Evolutionary conservation across 1,284 basidiomycete species (phyloP).

Genomic region (Phellopilus nigrolimitatus): DNA sequence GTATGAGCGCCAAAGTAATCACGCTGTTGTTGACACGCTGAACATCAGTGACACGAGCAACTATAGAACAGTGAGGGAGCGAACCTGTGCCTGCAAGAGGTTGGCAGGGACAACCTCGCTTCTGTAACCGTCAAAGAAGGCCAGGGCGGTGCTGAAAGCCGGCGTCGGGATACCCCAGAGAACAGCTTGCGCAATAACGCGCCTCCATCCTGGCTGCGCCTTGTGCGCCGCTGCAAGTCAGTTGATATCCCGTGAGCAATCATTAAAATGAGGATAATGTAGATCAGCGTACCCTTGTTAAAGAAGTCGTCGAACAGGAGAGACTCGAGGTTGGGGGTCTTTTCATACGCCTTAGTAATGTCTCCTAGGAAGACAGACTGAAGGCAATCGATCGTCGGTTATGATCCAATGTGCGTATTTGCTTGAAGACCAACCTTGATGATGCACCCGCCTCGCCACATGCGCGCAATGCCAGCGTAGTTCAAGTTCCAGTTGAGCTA

Average conservation of each 20-base stretch:
- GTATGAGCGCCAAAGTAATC: constrained; percentile 95
- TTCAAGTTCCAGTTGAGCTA: constrained; percentile 80
- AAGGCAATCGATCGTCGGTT: background rate
- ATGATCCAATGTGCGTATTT: background rate
- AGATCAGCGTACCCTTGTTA: constrained; percentile 68
- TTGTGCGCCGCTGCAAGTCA: constrained; percentile 69
- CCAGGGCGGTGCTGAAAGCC: constrained; percentile 93
- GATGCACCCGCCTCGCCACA: constrained; percentile 99
- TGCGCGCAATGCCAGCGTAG: constrained; percentile 95
- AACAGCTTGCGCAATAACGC: constrained; percentile 92
- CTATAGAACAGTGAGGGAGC: constrained; percentile 17
- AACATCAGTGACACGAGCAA: constrained; percentile 28
- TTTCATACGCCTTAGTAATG: constrained; percentile 89
- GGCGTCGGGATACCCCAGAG: constrained; percentile 98
- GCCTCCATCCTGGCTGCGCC: constrained; percentile 98
- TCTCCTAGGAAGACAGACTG: constrained; percentile 91
- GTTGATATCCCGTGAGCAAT: constrained; percentile 13
- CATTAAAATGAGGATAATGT: background rate
- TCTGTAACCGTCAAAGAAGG: constrained; percentile 98
- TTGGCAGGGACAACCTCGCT: constrained; percentile 91
- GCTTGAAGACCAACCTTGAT: constrained; percentile 64
- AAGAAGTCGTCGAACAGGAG: constrained; percentile 98
- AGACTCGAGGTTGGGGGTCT: constrained; percentile 85
- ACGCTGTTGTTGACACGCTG: constrained; percentile 53
- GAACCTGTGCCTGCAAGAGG: constrained; percentile 88